Evolutionary conservation across 805 yeast genomes (phyloP), one percentile per base, ranked within the genome.

Genomic region (Yarrowia alimentaria): DNA sequence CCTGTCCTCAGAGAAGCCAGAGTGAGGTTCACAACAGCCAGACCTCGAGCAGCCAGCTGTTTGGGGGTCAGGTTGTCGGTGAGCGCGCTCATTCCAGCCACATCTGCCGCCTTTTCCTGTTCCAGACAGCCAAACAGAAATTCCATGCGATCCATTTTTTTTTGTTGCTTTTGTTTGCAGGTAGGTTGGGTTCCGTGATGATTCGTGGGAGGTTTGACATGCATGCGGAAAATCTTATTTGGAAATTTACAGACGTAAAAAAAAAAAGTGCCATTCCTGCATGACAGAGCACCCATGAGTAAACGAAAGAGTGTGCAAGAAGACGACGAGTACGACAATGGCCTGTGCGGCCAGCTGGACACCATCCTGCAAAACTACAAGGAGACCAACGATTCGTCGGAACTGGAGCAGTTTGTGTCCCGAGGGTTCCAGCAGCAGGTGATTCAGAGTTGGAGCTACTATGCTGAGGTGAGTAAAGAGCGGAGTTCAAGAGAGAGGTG

Each of bases 1-100:
- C 95, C 95, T 0, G 90, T 83, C 51, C 83, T 71, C 2, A 85
- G 66, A 51, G 79, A 78, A n/a, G 74, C 73, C 11, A 83, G 68
- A 0, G 68, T 62, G 40, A 91, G 68, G 63, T 89, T 85, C 40
- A 80, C 64, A 4, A 87, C 70, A 0, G 97, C 97, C 19, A 85
- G 68, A 0, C 96, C 97, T 48, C 77, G 72, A 9, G 70, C 66
- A 0, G 83, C 83, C n/a, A 91, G 70, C 51, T 74, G 73, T 61
- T 83, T 82, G 1, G 89, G 79, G 1, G 91, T 68, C 10, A 76
- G 64, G 0, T 75, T 57, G 1, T 72, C 57, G 13, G 83, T 60
- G 5, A 81, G 60, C 9, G 61, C 59, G 3, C 71, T 60, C 1
- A 77, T 74, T 29, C 72, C 72, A 34, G 74, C 74, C 5, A 73